Evolutionary conservation across 1,139 yeast genomes (phyloP), one percentile per base, ranked within the genome.

Genomic region (Kurtzmaniella quercitrusa): DNA sequence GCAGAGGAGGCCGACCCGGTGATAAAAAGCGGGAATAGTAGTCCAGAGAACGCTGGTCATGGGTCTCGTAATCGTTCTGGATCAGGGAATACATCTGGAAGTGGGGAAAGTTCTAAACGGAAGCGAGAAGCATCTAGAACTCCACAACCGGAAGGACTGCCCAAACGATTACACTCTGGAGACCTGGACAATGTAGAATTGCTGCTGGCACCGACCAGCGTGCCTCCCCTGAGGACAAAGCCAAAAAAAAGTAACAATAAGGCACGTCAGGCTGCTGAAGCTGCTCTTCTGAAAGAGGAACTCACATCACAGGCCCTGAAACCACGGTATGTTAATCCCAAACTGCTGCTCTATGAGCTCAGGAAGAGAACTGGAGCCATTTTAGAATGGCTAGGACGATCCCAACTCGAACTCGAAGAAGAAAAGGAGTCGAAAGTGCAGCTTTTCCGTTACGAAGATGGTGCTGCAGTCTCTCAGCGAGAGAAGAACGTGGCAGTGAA

Each of bases 291-390:
- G 21, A 69, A 65, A 38, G 77, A 70, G 31, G 74, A 73, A 55
- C 53, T 68, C 51, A 51, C 81, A 17, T 80, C 75, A 49, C 86
- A 82, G 57, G 83, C 90, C 5, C 84, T 90, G 39, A 85, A 81
- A 53, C 96, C 98, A 12, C 76, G 96, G 43, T 72, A 81, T 44
- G 97, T 95, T 7, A 84, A 84, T 47, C 81, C 83, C 11, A 77
- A 87, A 44, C 78, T 88, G 2, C 76, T 90, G 2, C 65, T 90
- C 47, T 77, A 78, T 51, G 98, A 91, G 59, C 81, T 91, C 82
- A 79, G 91, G 44, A 83, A 89, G 57, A 75, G 98, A 46, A 87
- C 90, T 1, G 86, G 91, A 4, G 95, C 96, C 2, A 90, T 93
- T 16, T 69, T 91, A 55, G 98, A 93, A 65, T 93, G 91, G 75